Percentiles rank a stretch among this genome's conserved stretches.
Conservation (phyloP, 176 grass and related monocot species). For the Paspalum notatum region DNA sequence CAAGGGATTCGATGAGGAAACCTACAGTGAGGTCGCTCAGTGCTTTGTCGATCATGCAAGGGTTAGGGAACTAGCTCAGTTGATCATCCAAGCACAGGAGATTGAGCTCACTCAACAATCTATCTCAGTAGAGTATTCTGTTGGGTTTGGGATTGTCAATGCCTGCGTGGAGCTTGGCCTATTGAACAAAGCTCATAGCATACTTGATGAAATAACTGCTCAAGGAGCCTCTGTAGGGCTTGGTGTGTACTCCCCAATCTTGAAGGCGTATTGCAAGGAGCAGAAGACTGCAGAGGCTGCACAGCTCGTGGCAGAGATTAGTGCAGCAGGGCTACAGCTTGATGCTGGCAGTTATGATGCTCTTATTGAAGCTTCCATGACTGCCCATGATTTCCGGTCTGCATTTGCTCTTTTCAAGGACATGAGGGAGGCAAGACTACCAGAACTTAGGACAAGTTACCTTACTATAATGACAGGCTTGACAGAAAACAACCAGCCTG, state of each 20-base stretch:
- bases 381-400: slow-evolving; percentile 88
- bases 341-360: slow-evolving; percentile 81
- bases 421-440: slow-evolving; percentile 85
- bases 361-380: slow-evolving; percentile 94
- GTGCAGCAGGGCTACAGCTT: slow-evolving; percentile 66
- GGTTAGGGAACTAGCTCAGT: slow-evolving; percentile 70
- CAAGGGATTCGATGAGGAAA: slow-evolving; percentile 50
- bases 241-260: slow-evolving; percentile 81
- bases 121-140: slow-evolving; percentile 48
- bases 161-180: slow-evolving; percentile 80
- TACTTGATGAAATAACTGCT: slow-evolving; percentile 89
- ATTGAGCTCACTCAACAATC: slow-evolving; percentile 53
- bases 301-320: slow-evolving; percentile 86
- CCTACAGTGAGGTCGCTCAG: slow-evolving; percentile 62
- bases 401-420: slow-evolving; percentile 95
- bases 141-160: slow-evolving; percentile 88
- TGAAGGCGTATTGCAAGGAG: slow-evolving; percentile 95
- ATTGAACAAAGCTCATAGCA: slow-evolving; percentile 80
- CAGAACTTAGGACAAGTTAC: slow-evolving; percentile 85
- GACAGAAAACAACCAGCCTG: slow-evolving; percentile 88
- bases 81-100: slow-evolving; percentile 86
- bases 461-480: slow-evolving; percentile 98
- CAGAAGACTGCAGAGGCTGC: slow-evolving; percentile 88
- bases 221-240: slow-evolving; percentile 74
- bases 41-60: slow-evolving; percentile 60